Base-by-base conservation (phyloP, 1,284 basidiomycete species). In the Irpex sp. region DNA sequence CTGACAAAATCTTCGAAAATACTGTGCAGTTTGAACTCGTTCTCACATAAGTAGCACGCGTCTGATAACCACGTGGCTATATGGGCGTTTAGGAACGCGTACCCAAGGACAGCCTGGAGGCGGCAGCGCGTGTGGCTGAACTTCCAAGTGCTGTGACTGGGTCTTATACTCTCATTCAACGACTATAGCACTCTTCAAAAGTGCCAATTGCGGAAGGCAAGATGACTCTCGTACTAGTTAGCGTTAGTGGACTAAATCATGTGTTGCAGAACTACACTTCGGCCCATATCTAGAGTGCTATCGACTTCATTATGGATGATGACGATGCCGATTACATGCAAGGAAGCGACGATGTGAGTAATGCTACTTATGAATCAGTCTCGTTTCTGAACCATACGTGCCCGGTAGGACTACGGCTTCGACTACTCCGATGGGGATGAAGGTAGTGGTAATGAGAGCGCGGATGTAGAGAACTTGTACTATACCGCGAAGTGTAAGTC, bases 401-500 rank as follows among this genome's bases (percentile, higher is more conserved):
- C 38, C 48, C 58, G 34, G 17, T 71, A 97, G 94, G 95, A 97
- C 74, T 98, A 98, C 78, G 94, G 89, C 71, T 98, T 98, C 75
- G 95, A 97, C 76, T 99, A 98, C 75, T 96, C 95, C 57, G 96
- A 96, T 75, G 91, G 89, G 65, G 94, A 92, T 44, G 93, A 92
- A 40, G 94, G 84, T 19, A 85, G 89, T 60, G 91, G 89, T 65
- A 84, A 88, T 8, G 93, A 85, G 49, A 92, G 87, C 64, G 93
- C 90, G n/a, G 96, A 98, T 75, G 88, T 98, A 55, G 97, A 99
- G 81, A 99, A 99, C 74, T 88, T 96, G 85, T 99, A 99, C 79
- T 99, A 99, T 78, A 92, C 91, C 59, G 97, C 97, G 9, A 99
- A 99, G 76, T 88, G 94, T 97, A 69, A 65, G 88, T 75, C 44